Conservation (phyloP, 495 filamentous ascomycete species). For the Cercophora sp. region DNA sequence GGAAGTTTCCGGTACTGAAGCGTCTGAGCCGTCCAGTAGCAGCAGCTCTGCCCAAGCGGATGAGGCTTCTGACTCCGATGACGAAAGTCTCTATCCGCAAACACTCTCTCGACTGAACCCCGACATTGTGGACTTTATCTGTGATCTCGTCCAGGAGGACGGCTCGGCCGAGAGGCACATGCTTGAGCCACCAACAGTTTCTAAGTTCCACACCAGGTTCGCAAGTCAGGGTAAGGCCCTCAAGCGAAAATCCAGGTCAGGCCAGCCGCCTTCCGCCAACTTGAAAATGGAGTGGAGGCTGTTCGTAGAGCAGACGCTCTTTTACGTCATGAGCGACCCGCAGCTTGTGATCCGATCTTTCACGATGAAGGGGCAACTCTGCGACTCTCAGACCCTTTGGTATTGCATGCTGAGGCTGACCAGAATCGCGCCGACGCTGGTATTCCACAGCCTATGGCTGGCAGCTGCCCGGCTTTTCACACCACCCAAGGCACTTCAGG, state of each 20-base stretch:
- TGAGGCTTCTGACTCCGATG: constrained; percentile 30
- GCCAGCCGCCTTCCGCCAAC: constrained; percentile 16
- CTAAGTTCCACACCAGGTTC: constrained; percentile 22
- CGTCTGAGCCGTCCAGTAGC: constrained; percentile 17
- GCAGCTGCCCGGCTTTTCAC: constrained; percentile 64
- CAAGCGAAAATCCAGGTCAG: constrained; percentile 30
- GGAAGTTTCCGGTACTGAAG: constrained; percentile 6
- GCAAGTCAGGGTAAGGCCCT: constrained; percentile 30
- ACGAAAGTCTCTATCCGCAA: constrained; percentile 41
- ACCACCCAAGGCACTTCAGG: constrained; percentile 55
- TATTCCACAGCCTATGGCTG: constrained; percentile 75
- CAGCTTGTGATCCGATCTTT: constrained; percentile 65
- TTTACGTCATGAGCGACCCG: constrained; percentile 66
- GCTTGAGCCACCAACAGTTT: constrained; percentile 37
- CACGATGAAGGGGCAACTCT: constrained; percentile 39
- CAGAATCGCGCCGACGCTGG: constrained; percentile 47
- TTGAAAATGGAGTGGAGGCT: constrained; percentile 44
- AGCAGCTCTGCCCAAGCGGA: constrained; percentile 15
- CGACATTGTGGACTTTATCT: constrained; percentile 49
- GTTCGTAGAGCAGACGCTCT: constrained; percentile 71
- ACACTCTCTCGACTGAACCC: constrained; percentile 39
- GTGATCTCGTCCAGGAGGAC: constrained; percentile 50
- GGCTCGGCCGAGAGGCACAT: constrained; percentile 44
- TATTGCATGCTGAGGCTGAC: constrained; percentile 52
- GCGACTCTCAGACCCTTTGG: constrained; percentile 50